Conservation (phyloP, 164 flowering plant genomes). For the Kalanchoe fedtschenkoi region DNA sequence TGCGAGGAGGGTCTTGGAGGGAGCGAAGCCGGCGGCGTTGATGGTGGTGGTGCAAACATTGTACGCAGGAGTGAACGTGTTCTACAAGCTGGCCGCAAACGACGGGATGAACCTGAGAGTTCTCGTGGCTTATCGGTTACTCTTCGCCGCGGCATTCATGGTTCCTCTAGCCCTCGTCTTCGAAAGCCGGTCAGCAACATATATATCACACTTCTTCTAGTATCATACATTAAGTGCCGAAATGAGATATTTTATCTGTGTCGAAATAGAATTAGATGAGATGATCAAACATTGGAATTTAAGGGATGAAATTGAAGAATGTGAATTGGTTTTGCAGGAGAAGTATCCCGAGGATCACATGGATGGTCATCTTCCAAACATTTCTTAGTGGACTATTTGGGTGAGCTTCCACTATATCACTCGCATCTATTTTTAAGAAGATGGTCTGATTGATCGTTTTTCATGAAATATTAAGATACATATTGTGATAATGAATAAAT, state of each 20-base stretch:
- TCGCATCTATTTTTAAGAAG: no score
- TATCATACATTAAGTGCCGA: no score
- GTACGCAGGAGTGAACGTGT: conserved; percentile 21
- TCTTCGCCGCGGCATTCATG: conserved; percentile 23
- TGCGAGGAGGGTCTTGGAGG: background rate
- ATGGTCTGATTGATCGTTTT: no score
- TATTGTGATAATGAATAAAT: no score
- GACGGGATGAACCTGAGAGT: conserved; percentile 24
- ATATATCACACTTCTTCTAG: no score
- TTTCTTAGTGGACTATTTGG: conserved; percentile 9
- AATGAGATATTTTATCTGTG: background rate
- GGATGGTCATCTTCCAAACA: conserved; percentile 13
- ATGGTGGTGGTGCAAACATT: conserved; percentile 21
- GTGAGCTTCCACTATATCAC: conserved; percentile 4
- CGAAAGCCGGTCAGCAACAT: conserved; percentile 17
- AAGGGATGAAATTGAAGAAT: no score
- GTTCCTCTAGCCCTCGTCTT: conserved; percentile 24
- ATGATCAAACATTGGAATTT: no score
- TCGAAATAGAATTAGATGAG: no score
- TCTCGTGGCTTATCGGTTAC: conserved; percentile 24
- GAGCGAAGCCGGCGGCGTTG: conserved; percentile 14
- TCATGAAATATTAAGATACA: no score
- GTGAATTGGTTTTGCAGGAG: conserved; percentile 9
- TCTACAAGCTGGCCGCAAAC: conserved; percentile 28
- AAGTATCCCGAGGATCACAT: conserved; percentile 7